Base-by-base conservation (phyloP, 2,329 filamentous ascomycete genomes). In the Dryadomyces sulphureus region DNA sequence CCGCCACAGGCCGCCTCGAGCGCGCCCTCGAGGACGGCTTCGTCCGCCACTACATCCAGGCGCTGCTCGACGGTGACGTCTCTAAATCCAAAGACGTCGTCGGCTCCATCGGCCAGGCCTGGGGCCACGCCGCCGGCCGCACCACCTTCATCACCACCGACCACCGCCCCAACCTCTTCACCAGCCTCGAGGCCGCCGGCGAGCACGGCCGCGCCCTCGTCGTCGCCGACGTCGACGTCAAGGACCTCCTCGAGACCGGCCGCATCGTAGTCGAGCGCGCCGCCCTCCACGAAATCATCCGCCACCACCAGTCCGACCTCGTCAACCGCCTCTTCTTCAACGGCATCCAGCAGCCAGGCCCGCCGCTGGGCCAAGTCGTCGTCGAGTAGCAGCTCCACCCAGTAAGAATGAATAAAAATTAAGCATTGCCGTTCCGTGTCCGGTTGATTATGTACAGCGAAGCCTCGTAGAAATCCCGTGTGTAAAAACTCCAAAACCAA, bases 191-290 rank as follows among this genome's bases (percentile, higher is more conserved):
- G 44, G 66, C 75, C 49, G 64, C 81, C 50, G 75, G 73, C 8
- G 67, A 75, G 56, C 74, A 88, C 50, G 86, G 84, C 19, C 75
- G 78, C 47, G 81, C 81, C 8, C 67, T 88, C 54, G 73, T 76
- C 48, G 69, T 81, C 49, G 67, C 73, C n/a, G 83, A 94, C 51
- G 86, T 98, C 32, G 92, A 96, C 64, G 87, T 98, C 51, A 98
- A 96, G 74, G 85, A 96, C 61, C 64, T 98, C 52, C 66, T 98
- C 54, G 85, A 92, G 67, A 79, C 81, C 45, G 84, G 84, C 45
- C 79, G 88, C 57, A 68, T 98, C 50, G 79, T 98, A 49, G 78
- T 98, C 56, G 92, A 98, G 73, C 77, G 83, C 61, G 66, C 68
- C 38, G 90, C 90, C 32, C 69, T 98, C 57, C 73, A 80, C 61